Evolutionary conservation across 352 stramenopile species (phyloP).

Genomic region (Phytophthora brassicae): DNA sequence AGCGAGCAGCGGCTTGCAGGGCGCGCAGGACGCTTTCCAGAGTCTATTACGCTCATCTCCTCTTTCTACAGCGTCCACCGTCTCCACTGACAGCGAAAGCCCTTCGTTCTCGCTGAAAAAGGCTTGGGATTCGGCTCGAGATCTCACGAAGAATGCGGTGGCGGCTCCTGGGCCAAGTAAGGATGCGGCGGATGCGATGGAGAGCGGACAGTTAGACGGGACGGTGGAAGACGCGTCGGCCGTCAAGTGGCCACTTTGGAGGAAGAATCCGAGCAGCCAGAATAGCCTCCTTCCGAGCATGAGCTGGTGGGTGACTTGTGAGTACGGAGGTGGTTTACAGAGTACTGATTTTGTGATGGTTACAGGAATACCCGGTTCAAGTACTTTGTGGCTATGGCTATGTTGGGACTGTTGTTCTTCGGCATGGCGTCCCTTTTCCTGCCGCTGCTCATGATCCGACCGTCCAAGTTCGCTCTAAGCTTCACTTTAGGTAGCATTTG

Average conservation of each 20-base stretch:
- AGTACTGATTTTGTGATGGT: background rate
- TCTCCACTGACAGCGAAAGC: slow-evolving; percentile 27
- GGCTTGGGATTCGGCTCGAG: slow-evolving; percentile 63
- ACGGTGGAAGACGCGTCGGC: slow-evolving; percentile 23
- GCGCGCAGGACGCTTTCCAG: slow-evolving; percentile 54
- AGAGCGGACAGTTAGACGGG: slow-evolving; percentile 43
- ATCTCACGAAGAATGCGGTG: slow-evolving; percentile 48
- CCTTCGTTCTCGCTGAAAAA: slow-evolving; percentile 50
- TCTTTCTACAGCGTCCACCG: slow-evolving; percentile 47
- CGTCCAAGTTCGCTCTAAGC: slow-evolving; percentile 82
- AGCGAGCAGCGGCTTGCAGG: slow-evolving; percentile 29
- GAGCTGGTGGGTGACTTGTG: slow-evolving; percentile 44
- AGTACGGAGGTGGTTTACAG: background rate
- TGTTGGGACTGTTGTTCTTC: slow-evolving; percentile 80
- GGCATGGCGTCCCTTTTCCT: slow-evolving; percentile 83
- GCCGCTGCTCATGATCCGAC: slow-evolving; percentile 73
- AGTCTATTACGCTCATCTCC: slow-evolving; percentile 50
- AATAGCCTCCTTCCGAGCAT: slow-evolving; percentile 46
- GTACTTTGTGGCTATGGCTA: slow-evolving; percentile 73
- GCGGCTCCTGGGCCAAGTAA: slow-evolving; percentile 7
- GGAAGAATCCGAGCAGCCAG: slow-evolving; percentile 39
- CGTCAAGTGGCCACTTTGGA: slow-evolving; percentile 44
- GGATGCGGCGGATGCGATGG: slow-evolving; percentile 41
- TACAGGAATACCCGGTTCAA: slow-evolving; percentile 77
- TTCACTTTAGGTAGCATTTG: slow-evolving; percentile 83